Base-by-base conservation (phyloP, 2,329 filamentous ascomycete species). In the Orbilia quercus region DNA sequence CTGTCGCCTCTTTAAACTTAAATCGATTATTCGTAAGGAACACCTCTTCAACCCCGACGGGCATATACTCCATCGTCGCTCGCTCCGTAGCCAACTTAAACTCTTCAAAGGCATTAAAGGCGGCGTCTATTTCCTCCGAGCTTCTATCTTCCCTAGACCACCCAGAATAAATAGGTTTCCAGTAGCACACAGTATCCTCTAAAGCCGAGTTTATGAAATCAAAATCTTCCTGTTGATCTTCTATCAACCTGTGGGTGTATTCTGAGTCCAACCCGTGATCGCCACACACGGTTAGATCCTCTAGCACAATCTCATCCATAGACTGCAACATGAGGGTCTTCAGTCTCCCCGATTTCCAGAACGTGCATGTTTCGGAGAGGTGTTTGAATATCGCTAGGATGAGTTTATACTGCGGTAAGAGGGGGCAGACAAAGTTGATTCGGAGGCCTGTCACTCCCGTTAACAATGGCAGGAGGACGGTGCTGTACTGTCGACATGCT, bases 341-440 rank as follows among this genome's bases (percentile, higher is more conserved):
- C 18, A 50, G 14, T 4, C 22, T 25, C 22, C 45, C 45, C 5
- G 20, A 14, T 28, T 50, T 50, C 45, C 45, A 50, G n/a, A 31
- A 25, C 11, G 4, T 2, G 22, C 20, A 31, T 3, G 7, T 7
- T 5, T 28, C 22, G 20, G 45, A 50, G 11, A 50, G 14, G 2
- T 16, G 9, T 28, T 28, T 50, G 12, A 50, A 50, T 11, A 50
- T 50, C 11, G 45, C 45, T 2, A 50, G 45, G 20, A 50, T 6
- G 5, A 31, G 23, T 16, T 50, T 50, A 31, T 50, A 50, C 9
- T 50, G 45, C 6, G 12, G 2, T 2, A 28, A 2, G 6, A 7
- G 20, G 6, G 45, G 6, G 14, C 22, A 28, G 23, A 11, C 25
- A 22, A 50, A 9, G 20, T 2, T 5, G 25, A 50, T 28, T 9